A percentile compares a stretch with the other conserved stretches of the same genome.
phyloP scores from a whole-genome alignment of 306 rosid species.

The Mimosa bimucronata region DNA sequence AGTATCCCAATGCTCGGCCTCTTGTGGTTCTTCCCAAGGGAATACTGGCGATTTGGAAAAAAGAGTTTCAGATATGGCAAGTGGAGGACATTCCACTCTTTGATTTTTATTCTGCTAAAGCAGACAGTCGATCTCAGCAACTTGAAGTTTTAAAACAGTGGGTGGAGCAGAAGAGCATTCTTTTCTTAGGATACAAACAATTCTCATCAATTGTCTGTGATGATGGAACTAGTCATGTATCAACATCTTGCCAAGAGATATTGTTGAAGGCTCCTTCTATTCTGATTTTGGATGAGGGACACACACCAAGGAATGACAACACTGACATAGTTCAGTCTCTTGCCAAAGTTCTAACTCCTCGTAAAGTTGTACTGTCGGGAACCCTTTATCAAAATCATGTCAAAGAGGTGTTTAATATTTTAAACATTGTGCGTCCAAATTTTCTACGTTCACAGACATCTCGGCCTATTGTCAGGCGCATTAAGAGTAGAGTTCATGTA shows the following conservation, averaged over 20 bases:
- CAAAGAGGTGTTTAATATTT: constrained; percentile 81
- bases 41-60: constrained; percentile 87
- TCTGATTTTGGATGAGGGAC: constrained; percentile 96
- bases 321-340: constrained; percentile 85
- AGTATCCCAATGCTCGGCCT: constrained; percentile 85
- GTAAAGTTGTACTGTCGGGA: constrained; percentile 93
- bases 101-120: constrained; percentile 79
- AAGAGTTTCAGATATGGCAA: constrained; percentile 90
- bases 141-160: constrained; percentile 75
- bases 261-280: constrained; percentile 74
- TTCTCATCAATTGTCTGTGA: constrained; percentile 82
- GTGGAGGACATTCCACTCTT: constrained; percentile 81
- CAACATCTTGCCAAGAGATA: constrained; percentile 67
- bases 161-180: constrained; percentile 75
- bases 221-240: constrained; percentile 37
- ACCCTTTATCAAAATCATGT: constrained; percentile 92
- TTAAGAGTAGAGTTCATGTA: constrained; percentile 67
- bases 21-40: constrained; percentile 97
- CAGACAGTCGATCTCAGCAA: constrained; percentile 76
- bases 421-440: constrained; percentile 86
- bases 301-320: constrained; percentile 86
- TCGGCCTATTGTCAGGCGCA: constrained; percentile 72
- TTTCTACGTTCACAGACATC: constrained; percentile 67
- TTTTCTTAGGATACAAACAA: constrained; percentile 91
- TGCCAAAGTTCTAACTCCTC: constrained; percentile 73